Evolutionary conservation across 2,329 filamentous ascomycete species (phyloP), one percentile per base, ranked within the genome.

Genomic region (Juglanconis oblonga): DNA sequence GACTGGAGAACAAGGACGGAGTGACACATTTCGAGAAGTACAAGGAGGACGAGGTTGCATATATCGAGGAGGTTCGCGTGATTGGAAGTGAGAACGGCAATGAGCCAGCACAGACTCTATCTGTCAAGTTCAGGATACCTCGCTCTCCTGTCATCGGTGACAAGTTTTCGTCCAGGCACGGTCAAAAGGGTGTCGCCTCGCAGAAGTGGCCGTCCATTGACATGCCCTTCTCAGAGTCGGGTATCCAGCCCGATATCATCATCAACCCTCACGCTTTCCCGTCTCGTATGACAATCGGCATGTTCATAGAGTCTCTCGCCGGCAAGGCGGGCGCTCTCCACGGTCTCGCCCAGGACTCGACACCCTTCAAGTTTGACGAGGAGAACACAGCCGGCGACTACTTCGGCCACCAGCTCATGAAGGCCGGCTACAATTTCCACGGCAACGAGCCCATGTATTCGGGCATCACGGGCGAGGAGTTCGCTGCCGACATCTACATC

Each of bases 231-330:
- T 92, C 91, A 3, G 95, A 99, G 77, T 91, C 90, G 5, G 95
- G 95, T 57, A 98, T 99, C 63, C 93, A 97, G 71, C 95, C 95
- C 9, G 95, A 99, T 75, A 83, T 97, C 69, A 99, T 99, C 76
- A 99, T 99, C 81, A 99, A 99, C 78, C 95, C 95, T 45, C 95
- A 99, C 82, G 95, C 95, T 71, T 99, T 99, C 83, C 95, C 95
- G 7, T 98, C 94, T 50, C 93, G 95, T 76, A 99, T 99, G 95
- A 99, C 95, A 24, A 99, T 99, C 72, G 95, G 95, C 71, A 98
- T 98, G 91, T 98, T 99, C 76, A 87, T 99, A 71, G 95, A 99
- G 79, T 97, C 93, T 5, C 83, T 99, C 55, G 95, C 95, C 9
- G 95, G 95, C 63, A 99, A 99, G 79, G 87, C 94, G 9, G 95